Base-by-base conservation (phyloP, 306 rosid genomes). In the Cucurbita moschata region DNA sequence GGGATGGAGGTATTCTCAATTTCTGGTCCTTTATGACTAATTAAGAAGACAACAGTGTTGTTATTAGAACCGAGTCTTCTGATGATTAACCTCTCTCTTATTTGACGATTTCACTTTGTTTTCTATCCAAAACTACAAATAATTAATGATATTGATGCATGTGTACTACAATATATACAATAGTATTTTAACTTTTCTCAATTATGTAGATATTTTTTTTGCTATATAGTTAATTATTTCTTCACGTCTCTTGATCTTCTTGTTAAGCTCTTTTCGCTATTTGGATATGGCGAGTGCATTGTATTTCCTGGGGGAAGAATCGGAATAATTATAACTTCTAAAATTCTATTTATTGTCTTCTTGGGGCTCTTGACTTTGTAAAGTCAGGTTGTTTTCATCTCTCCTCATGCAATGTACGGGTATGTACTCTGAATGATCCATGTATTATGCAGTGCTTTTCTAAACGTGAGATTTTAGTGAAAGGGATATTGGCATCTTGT, bases 1-100 rank as follows among this genome's bases (percentile, higher is more conserved):
- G 98, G 98, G 98, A 93, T 81, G 98, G 98, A 93, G 98, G 98
- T 88, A 82, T 64, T 57, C 49, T 86, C 46, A 60, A 75, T 55
- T 70, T 51, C 74, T 40, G 7, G 50, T 11, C 23, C 47, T 62
- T 8, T 8, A 70, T 21, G 26, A 30, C 60, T 70, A 13, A 2
- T 15, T 51, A 15, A 26, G 58, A 21, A 14, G 26, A 70, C 35
- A 16, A 14, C 46, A 8, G 23, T 8, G 4, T 14, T 51, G 42
- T 51, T 23, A 50, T 70, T 51, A 30, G 58, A 39, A 70, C 37
- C 59, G 3, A 35, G 30, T 70, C 74, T 35, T 67, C 72, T 44
- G 44, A 21, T 14, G 55, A n/a, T 46, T 13, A 12, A 39, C 15
- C 42, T 42, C 19, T 39, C 18, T 10, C 46, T 16, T 64, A 16